Evolutionary conservation across 2,329 filamentous ascomycete species (phyloP).

Genomic region (Metarhizium guizhouense): DNA sequence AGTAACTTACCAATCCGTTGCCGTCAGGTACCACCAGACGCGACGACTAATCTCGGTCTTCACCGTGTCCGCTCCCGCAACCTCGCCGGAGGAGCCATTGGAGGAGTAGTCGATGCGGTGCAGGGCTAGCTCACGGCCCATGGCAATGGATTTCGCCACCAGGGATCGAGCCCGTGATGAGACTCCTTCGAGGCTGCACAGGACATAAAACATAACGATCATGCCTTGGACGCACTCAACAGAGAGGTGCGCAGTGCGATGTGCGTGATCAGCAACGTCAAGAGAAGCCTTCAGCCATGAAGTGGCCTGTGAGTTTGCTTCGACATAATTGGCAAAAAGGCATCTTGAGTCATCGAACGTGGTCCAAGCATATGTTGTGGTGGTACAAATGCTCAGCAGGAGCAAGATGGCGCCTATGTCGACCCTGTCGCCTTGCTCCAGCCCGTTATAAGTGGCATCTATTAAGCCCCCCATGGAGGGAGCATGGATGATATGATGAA

Average conservation of each 20-base stretch:
- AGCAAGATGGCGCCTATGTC: slow-evolving; percentile 18
- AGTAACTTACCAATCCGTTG: slow-evolving; percentile 27
- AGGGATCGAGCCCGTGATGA: slow-evolving; percentile 23
- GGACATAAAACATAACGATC: slow-evolving; percentile 26
- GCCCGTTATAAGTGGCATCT: slow-evolving; percentile 20
- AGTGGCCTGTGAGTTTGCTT: slow-evolving; percentile 19
- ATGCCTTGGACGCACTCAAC: slow-evolving; percentile 29
- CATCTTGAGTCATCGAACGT: slow-evolving; percentile 15
- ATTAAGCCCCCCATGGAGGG: slow-evolving; percentile 19
- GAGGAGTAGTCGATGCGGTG: slow-evolving; percentile 30
- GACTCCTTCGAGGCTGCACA: slow-evolving; percentile 29
- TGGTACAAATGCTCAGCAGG: slow-evolving; percentile 20
- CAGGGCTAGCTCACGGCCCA: slow-evolving; percentile 25
- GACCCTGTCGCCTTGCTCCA: slow-evolving; percentile 15
- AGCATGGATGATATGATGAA: slow-evolving; percentile 23
- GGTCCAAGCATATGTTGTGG: slow-evolving; percentile 23
- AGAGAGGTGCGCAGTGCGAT: slow-evolving; percentile 17
- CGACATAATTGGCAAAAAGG: slow-evolving; percentile 16
- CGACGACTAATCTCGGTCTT: slow-evolving; percentile 29
- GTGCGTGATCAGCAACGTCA: slow-evolving; percentile 25
- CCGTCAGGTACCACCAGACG: slow-evolving; percentile 35
- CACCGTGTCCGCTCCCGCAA: slow-evolving; percentile 15
- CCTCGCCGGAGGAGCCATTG: slow-evolving; percentile 9
- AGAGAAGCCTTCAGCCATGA: slow-evolving; percentile 26
- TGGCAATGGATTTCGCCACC: slow-evolving; percentile 18